A percentile compares a stretch with the other conserved stretches of the same genome.
These are phyloP conservation scores for Pelargonium australe DNA, from an alignment of 441 rosid genomes.

Conservation along the genomic window DNA sequence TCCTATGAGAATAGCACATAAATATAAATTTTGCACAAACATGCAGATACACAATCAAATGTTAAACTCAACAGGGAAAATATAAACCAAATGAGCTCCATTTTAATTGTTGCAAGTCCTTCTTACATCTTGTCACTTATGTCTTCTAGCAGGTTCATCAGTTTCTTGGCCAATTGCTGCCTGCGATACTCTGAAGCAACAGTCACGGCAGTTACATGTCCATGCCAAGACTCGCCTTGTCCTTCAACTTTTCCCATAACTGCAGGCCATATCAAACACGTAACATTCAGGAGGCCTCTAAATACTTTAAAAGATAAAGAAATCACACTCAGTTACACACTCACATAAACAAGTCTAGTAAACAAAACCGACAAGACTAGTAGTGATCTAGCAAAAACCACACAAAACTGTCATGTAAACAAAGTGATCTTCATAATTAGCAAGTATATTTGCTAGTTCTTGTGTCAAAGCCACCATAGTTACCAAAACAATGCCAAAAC, in stretches of 20 bases:
- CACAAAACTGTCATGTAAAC: neutral
- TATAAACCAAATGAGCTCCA: neutral
- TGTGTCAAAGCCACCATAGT: neutral
- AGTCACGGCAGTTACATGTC: slow-evolving; percentile 86
- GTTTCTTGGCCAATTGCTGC: slow-evolving; percentile 86
- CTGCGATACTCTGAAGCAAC: slow-evolving; percentile 80
- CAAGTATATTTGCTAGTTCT: neutral
- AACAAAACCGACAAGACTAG: neutral
- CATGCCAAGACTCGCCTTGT: slow-evolving; percentile 75
- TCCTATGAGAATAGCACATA: neutral
- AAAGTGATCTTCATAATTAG: neutral
- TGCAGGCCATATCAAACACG: slow-evolving; percentile 24
- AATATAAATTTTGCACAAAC: neutral
- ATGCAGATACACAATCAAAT: neutral
- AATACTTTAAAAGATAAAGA: neutral
- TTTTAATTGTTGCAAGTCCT: neutral
- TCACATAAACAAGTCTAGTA: neutral
- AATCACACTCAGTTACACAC: neutral
- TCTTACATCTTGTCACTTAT: slow-evolving; percentile 80
- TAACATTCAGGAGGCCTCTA: slow-evolving; percentile 4
- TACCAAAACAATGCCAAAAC: neutral
- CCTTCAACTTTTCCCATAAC: slow-evolving; percentile 92
- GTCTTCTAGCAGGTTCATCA: slow-evolving; percentile 86
- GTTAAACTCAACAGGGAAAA: neutral
- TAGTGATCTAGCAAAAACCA: neutral